phyloP scores from a whole-genome alignment of 1,284 basidiomycete genomes.

The Rhodotorula glutinis region DNA sequence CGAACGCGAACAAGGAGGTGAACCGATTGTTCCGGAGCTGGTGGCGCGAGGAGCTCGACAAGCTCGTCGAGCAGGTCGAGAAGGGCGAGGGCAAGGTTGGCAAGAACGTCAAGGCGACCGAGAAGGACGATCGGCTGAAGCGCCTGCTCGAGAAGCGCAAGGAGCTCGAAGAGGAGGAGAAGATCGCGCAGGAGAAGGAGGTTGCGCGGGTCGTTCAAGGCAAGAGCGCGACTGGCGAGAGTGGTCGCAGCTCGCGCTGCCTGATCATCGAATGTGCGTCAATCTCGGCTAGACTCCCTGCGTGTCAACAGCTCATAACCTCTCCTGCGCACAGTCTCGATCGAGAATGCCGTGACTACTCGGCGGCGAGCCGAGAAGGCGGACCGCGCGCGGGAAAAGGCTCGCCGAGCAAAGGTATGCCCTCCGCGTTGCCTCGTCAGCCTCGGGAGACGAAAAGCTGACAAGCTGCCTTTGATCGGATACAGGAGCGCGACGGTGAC shows the following conservation, averaged over 20 bases:
- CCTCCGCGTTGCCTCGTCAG: no score
- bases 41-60: conserved; percentile 77
- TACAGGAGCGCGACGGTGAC: no score
- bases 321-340: conserved; percentile 57
- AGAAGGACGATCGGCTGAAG: conserved; percentile 67
- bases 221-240: conserved; percentile 31
- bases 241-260: conserved; percentile 55
- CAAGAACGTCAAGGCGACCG: conserved; percentile 53
- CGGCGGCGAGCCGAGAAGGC: conserved; percentile 41
- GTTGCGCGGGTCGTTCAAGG: conserved; percentile 44
- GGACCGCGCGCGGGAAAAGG: conserved; percentile 33
- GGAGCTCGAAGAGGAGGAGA: conserved; percentile 58
- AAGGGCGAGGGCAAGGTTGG: conserved; percentile 38
- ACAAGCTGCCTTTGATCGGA: no score
- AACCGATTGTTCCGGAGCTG: conserved; percentile 66
- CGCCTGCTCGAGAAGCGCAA: conserved; percentile 55
- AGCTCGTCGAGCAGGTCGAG: conserved; percentile 57
- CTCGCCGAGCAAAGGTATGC: conserved; percentile 28
- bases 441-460: no score
- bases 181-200: conserved; percentile 48
- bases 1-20: conserved; percentile 78
- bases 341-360: conserved; percentile 82
- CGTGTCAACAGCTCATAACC: not conserved
- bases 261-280: conserved; percentile 70
- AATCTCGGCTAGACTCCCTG: not conserved